Conservation (phyloP, 2,329 filamentous ascomycete species). For the Aphanocladium album region DNA sequence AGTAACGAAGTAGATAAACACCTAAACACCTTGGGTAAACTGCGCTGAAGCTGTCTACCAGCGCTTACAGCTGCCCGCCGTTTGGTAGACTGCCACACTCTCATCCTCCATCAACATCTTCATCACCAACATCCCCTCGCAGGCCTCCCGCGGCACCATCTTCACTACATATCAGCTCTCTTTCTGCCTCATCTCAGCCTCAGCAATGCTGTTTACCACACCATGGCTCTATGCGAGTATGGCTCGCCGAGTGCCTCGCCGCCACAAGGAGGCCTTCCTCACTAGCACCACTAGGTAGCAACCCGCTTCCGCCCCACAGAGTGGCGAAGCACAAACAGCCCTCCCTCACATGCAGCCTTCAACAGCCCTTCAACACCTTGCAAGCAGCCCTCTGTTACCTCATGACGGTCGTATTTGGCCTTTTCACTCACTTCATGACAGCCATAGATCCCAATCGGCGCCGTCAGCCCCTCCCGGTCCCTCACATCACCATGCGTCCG, state of each 20-base stretch:
- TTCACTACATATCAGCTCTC: background rate
- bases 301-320: background rate
- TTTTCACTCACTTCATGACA: background rate
- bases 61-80: background rate
- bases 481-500: background rate
- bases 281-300: too few relatives aligned
- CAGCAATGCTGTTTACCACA: background rate
- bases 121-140: background rate
- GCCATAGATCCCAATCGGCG: background rate
- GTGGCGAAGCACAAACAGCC: background rate
- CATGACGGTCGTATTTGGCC: background rate
- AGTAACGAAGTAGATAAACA: too few relatives aligned
- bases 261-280: background rate
- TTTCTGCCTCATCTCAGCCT: background rate
- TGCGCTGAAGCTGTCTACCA: background rate
- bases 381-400: too few relatives aligned
- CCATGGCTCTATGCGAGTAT: background rate
- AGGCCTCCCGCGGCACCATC: background rate
- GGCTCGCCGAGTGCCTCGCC: background rate
- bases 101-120: background rate
- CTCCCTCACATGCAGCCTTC: too few relatives aligned
- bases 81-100: background rate
- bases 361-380: too few relatives aligned
- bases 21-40: too few relatives aligned
- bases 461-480: background rate